Evolutionary conservation across 2,329 filamentous ascomycete genomes (phyloP), one percentile per base, ranked within the genome.

Genomic region (Berkeleyomyces basicola): DNA sequence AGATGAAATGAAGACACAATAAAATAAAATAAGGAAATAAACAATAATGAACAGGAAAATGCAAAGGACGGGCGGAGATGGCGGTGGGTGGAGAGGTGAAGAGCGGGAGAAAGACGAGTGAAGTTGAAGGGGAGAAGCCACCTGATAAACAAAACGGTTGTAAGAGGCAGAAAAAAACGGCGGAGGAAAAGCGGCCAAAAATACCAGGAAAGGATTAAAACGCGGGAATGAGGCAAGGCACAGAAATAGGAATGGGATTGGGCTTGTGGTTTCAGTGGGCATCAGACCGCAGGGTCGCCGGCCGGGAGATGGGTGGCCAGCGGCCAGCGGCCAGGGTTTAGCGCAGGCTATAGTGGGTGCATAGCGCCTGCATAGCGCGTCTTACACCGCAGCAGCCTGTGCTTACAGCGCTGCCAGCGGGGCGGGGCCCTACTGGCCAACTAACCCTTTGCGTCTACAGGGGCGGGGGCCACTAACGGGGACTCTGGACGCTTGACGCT

Each of bases 221-320:
- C 33, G 49, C 49, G 49, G 49, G 49, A 53, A 53, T 53, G 49
- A 33, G 49, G n/a, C 49, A 53, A 53, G 49, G 49, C 33, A 53
- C 49, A 53, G 49, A 33, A 53, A 53, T 53, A 53, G 49, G 49
- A 53, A 53, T 53, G 49, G 49, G 49, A 53, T 53, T 53, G 31
- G 37, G 49, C 14, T 53, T 53, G 33, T 9, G 49, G 49, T 53
- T 53, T 53, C 49, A 53, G 49, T 53, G 49, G 49, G 49, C 23
- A 53, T 53, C 49, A 53, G 49, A 53, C 49, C 49, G 31, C 49
- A 53, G 37, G 49, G 49, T 33, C 11, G 16, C 49, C 11, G n/a
- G 3, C 10, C 10, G 9, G n/a, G 42, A 10, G 10, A 36, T 36
- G 49, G 14, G 49, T 23, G 33, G 6, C 33, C 6, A 14, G 3